These are phyloP conservation scores for Myriosclerotinia curreyana DNA, from an alignment of 2,329 filamentous ascomycete species.

Conservation along the genomic window DNA sequence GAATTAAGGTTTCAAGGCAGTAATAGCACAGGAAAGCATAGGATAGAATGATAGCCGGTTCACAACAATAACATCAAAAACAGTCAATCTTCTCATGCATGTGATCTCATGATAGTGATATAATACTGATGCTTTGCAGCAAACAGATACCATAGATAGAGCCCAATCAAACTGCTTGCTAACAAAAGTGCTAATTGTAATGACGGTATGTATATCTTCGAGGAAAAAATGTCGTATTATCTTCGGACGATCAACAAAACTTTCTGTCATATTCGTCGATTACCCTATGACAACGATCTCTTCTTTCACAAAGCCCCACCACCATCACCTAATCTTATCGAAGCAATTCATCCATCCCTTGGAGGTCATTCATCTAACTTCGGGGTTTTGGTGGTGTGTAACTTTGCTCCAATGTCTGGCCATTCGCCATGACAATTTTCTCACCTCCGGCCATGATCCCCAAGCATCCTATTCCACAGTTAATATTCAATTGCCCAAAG, in stretches of 20 bases:
- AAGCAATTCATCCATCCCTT: too few species aligned
- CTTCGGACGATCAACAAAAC: background rate
- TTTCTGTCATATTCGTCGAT: background rate
- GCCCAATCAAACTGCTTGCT: background rate
- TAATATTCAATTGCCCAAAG: background rate
- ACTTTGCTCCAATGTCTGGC: slow-evolving; percentile 39
- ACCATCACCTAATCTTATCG: background rate
- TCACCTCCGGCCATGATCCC: slow-evolving; percentile 44
- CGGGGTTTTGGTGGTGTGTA: background rate
- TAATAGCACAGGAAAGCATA: background rate
- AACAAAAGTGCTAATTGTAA: background rate
- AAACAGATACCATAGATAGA: background rate
- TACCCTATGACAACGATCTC: background rate
- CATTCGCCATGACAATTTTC: slow-evolving; percentile 42
- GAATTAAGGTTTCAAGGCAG: too few species aligned
- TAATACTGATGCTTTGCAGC: background rate
- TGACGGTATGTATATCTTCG: background rate
- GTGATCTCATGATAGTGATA: background rate
- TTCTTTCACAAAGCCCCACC: background rate
- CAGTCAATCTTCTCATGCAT: too few species aligned
- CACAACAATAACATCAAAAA: background rate
- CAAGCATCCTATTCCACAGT: slow-evolving; percentile 24
- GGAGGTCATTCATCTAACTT: background rate
- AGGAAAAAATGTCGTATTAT: background rate
- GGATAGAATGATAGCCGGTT: background rate